A percentile compares a stretch with the other conserved stretches of the same genome.
These are phyloP conservation scores for Paracoccidioides brasiliensis DNA, from an alignment of 2,329 filamentous ascomycete genomes.

Conservation along the genomic window DNA sequence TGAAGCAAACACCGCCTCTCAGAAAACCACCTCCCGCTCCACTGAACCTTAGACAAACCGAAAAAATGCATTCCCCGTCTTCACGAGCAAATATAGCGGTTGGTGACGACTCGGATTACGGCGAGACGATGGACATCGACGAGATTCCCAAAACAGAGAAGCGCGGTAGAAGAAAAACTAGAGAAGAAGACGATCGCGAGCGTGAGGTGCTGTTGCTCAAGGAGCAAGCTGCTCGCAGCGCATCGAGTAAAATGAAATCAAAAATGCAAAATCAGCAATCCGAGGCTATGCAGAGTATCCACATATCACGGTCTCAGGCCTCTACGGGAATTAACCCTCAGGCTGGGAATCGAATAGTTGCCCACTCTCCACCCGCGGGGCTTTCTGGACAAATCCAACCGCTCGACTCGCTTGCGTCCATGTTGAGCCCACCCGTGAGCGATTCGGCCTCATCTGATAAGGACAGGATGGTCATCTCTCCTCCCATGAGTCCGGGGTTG, in stretches of 20 bases:
- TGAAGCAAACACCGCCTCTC: constrained; percentile 41
- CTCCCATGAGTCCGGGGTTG: constrained; percentile 49
- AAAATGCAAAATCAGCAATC: constrained; percentile 40
- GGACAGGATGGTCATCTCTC: constrained; percentile 31
- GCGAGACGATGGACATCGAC: constrained; percentile 59
- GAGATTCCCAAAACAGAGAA: constrained; percentile 43
- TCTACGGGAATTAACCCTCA: constrained; percentile 7
- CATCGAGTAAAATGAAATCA: constrained; percentile 58
- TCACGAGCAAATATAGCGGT: constrained; percentile 35
- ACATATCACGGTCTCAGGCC: constrained; percentile 26
- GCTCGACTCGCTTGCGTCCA: constrained; percentile 20
- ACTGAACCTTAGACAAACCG: constrained; percentile 50
- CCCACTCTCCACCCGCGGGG: constrained; percentile 15
- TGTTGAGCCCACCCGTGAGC: constrained; percentile 19
- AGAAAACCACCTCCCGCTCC: constrained; percentile 80
- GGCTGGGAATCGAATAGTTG: constrained; percentile 11
- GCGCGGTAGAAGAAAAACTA: constrained; percentile 67
- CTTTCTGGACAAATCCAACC: constrained; percentile 12
- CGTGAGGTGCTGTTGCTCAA: constrained; percentile 55
- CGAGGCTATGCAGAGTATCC: constrained; percentile 1
- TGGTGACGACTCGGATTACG: constrained; percentile 72
- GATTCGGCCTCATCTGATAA: constrained; percentile 14
- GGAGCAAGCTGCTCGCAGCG: constrained; percentile 57
- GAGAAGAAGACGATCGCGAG: constrained; percentile 74
- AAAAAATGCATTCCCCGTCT: constrained; percentile 31